phyloP scores from a whole-genome alignment of 148 eudicot species.

The Bassia scoparia region DNA sequence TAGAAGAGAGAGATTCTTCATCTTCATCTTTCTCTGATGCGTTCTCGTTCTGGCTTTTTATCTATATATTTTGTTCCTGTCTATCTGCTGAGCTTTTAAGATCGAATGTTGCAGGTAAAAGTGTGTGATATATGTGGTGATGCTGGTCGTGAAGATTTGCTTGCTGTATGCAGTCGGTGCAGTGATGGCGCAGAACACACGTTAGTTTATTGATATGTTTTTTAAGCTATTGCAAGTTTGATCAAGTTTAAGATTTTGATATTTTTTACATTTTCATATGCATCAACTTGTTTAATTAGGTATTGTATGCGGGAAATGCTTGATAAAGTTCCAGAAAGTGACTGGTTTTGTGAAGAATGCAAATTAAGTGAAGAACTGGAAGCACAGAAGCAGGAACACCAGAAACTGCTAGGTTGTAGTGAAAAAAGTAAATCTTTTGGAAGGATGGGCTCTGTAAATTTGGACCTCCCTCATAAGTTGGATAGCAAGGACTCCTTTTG shows the following conservation, averaged over 20 bases:
- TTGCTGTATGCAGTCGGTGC: slow-evolving; percentile 83
- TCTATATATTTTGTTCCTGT: neutral
- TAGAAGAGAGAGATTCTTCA: too few species aligned
- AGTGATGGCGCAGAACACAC: slow-evolving; percentile 98
- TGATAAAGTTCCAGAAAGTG: slow-evolving; percentile 76
- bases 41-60: too few species aligned
- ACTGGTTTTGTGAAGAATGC: slow-evolving; percentile 98
- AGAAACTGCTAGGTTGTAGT: slow-evolving; percentile 30
- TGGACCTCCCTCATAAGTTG: slow-evolving; percentile 30
- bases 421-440: slow-evolving; percentile 48
- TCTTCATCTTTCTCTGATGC: too few species aligned
- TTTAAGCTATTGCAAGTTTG: slow-evolving; percentile 1
- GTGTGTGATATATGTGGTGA: slow-evolving; percentile 98
- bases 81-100: neutral
- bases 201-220: slow-evolving; percentile 44
- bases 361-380: slow-evolving; percentile 41
- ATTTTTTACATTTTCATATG: slow-evolving; percentile 7
- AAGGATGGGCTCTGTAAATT: slow-evolving; percentile 31
- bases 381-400: slow-evolving; percentile 34
- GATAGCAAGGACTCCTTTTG: slow-evolving; percentile 38
- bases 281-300: slow-evolving; percentile 36
- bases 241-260: neutral
- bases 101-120: slow-evolving; percentile 50
- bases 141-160: slow-evolving; percentile 94
- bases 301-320: slow-evolving; percentile 86